These are phyloP conservation scores for Malus orientalis DNA, from an alignment of 306 rosid species.

Conservation along the genomic window DNA sequence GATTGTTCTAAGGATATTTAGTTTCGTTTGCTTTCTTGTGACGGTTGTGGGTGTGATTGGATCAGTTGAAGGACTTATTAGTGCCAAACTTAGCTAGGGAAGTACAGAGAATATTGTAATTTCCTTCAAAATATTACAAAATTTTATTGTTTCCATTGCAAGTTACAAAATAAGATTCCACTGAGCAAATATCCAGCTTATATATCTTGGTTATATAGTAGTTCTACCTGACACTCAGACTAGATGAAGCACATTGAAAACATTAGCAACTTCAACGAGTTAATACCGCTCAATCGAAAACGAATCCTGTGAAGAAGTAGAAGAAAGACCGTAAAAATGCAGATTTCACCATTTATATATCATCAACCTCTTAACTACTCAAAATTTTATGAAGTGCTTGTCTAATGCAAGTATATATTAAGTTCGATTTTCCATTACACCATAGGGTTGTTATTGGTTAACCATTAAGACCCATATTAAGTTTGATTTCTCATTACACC, in stretches of 20 bases:
- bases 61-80: constrained; percentile 64
- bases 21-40: constrained; percentile 56
- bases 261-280: neutral
- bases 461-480: too few relatives aligned
- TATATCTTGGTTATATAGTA: too few relatives aligned
- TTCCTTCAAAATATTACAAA: neutral
- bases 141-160: neutral
- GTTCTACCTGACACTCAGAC: neutral
- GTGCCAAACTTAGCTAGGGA: constrained; percentile 34
- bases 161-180: neutral
- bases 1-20: constrained; percentile 50
- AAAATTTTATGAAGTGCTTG: too few relatives aligned
- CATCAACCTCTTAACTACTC: too few relatives aligned
- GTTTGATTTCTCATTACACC: too few relatives aligned
- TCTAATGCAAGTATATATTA: too few relatives aligned
- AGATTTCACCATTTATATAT: too few relatives aligned
- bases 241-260: neutral
- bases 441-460: too few relatives aligned
- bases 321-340: too few relatives aligned
- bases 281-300: neutral
- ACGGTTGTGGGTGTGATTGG: constrained; percentile 51
- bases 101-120: neutral
- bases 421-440: too few relatives aligned
- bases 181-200: neutral
- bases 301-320: neutral